Percentiles rank a stretch among this genome's conserved stretches.
Evolutionary conservation across 73 alveolate genomes (phyloP).

Genomic region (Tetrahymena thermophila): DNA sequence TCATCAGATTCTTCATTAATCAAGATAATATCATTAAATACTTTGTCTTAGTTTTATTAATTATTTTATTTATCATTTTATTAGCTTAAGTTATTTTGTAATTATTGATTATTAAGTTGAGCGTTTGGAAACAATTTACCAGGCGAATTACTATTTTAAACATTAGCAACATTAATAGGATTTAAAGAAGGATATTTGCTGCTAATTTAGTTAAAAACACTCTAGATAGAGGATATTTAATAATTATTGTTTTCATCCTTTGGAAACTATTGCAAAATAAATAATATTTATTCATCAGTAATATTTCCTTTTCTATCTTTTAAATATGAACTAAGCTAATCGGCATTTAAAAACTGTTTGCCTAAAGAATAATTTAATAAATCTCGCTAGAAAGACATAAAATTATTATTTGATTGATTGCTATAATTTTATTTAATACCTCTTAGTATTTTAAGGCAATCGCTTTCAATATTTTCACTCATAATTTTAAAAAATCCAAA

Average conservation of each 20-base stretch:
- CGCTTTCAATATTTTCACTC: neutral
- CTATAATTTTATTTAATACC: neutral
- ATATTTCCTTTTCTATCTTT: neutral
- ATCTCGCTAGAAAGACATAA: neutral
- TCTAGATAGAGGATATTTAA: neutral
- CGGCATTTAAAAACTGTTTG: neutral
- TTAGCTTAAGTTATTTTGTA: no score
- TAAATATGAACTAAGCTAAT: neutral
- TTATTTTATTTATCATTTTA: no score
- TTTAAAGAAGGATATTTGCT: neutral
- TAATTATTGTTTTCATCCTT: neutral
- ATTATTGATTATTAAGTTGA: neutral
- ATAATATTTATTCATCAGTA: neutral
- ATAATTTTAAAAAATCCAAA: neutral
- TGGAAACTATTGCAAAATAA: neutral
- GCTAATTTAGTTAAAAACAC: neutral
- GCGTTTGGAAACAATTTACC: neutral
- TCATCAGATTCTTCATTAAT: neutral
- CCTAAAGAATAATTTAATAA: neutral
- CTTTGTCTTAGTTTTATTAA: no score
- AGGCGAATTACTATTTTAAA: neutral
- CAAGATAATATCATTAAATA: neutral
- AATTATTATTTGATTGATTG: neutral
- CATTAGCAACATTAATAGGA: neutral
- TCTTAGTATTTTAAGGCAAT: neutral